Evolutionary conservation across 371 early-diverging fungal genomes (phyloP).

Genomic region (Mucor piriformis): DNA sequence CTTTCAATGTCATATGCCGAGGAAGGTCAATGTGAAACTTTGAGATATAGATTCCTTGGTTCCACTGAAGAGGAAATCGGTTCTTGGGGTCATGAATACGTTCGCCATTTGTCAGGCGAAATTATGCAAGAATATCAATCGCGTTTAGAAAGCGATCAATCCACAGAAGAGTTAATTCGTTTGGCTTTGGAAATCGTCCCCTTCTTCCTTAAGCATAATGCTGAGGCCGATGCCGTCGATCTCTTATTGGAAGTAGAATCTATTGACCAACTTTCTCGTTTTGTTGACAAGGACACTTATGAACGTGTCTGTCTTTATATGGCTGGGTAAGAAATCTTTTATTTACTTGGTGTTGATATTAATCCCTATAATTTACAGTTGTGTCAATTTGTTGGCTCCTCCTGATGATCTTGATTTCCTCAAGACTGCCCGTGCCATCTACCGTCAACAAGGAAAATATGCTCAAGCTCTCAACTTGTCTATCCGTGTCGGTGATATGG

Average conservation of each 20-base stretch:
- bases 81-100: slow-evolving; percentile 99
- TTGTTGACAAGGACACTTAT: slow-evolving; percentile 91
- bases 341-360: too few species aligned
- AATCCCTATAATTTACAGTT: slow-evolving; percentile 54
- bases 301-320: slow-evolving; percentile 96
- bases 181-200: slow-evolving; percentile 88
- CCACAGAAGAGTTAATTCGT: slow-evolving; percentile 66
- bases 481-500: slow-evolving; percentile 80
- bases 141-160: slow-evolving; percentile 61
- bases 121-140: slow-evolving; percentile 82
- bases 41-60: slow-evolving; percentile 87
- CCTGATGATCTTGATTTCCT: slow-evolving; percentile 89
- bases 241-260: slow-evolving; percentile 88
- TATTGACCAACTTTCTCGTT: slow-evolving; percentile 73
- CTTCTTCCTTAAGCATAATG: slow-evolving; percentile 90
- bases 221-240: slow-evolving; percentile 98
- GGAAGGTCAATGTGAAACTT: slow-evolving; percentile 78
- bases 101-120: slow-evolving; percentile 92
- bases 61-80: slow-evolving; percentile 79
- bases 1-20: slow-evolving; percentile 95
- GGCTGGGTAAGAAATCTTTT: slow-evolving; percentile 81
- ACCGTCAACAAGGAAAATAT: slow-evolving; percentile 77
- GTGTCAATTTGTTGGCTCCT: slow-evolving; percentile 87
- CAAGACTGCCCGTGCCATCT: slow-evolving; percentile 88
- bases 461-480: slow-evolving; percentile 87